These are phyloP conservation scores for Caryopteris hybrid DNA, from an alignment of 305 asterid genomes.

Conservation along the genomic window DNA sequence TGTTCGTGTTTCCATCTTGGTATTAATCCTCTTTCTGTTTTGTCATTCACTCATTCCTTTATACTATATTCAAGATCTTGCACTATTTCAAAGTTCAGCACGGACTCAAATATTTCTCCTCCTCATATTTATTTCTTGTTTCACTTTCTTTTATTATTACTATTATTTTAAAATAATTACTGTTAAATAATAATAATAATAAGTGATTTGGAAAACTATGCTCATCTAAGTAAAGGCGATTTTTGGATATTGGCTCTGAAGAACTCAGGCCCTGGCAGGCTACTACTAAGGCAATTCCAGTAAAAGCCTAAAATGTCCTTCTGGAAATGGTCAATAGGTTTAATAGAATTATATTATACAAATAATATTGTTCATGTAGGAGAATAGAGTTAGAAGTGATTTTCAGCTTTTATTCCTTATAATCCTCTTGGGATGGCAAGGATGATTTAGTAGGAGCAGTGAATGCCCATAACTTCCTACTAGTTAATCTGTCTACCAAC, in stretches of 20 bases:
- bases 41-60: too few species aligned
- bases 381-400: too few species aligned
- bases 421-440: too few species aligned
- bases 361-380: too few species aligned
- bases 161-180: too few species aligned
- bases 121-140: not conserved
- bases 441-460: too few species aligned
- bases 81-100: not conserved
- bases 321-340: not conserved
- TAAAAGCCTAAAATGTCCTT: not conserved
- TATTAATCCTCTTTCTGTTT: conserved; percentile 28
- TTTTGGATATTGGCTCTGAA: not conserved
- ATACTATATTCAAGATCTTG: not conserved
- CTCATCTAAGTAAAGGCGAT: not conserved
- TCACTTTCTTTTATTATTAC: too few species aligned
- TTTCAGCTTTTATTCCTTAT: too few species aligned
- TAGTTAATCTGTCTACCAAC: too few species aligned
- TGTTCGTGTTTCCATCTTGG: conserved; percentile 98
- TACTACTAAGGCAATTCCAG: not conserved
- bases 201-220: not conserved
- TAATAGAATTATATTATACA: too few species aligned
- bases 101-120: not conserved
- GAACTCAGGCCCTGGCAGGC: not conserved
- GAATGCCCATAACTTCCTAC: too few species aligned
- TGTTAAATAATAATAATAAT: too few species aligned